These are phyloP conservation scores for Yarrowia hollandica DNA, from an alignment of 805 yeast species.

Conservation along the genomic window DNA sequence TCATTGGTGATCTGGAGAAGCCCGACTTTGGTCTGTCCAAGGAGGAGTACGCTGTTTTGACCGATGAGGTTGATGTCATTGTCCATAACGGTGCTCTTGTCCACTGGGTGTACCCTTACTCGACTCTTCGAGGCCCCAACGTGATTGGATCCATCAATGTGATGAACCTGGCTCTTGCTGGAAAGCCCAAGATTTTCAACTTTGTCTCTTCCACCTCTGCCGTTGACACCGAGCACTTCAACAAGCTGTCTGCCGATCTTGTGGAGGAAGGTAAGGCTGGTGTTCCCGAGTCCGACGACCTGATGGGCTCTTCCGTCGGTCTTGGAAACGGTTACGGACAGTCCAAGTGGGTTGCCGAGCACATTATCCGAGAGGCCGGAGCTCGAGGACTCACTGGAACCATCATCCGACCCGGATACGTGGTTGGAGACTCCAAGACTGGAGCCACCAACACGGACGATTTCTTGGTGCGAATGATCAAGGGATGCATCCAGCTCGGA, in stretches of 20 bases:
- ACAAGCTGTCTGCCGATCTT: slow-evolving; percentile 71
- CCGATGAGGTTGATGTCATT: slow-evolving; percentile 69
- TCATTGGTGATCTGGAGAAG: slow-evolving; percentile 77
- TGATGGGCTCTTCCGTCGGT: slow-evolving; percentile 78
- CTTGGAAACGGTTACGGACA: slow-evolving; percentile 95
- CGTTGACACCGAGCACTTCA: slow-evolving; percentile 79
- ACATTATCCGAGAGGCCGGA: slow-evolving; percentile 85
- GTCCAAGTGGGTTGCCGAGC: slow-evolving; percentile 96
- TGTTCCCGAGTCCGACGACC: slow-evolving; percentile 77
- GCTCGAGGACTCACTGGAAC: slow-evolving; percentile 82
- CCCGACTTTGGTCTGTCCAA: slow-evolving; percentile 68
- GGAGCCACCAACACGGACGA: slow-evolving; percentile 97
- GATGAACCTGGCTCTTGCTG: slow-evolving; percentile 69
- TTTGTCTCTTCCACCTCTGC: slow-evolving; percentile 97
- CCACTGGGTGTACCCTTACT: slow-evolving; percentile 97
- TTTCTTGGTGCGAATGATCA: slow-evolving; percentile 88
- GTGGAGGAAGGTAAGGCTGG: slow-evolving; percentile 67
- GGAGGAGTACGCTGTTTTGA: slow-evolving; percentile 57
- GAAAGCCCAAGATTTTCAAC: slow-evolving; percentile 80
- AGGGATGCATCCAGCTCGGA: slow-evolving; percentile 90
- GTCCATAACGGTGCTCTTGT: slow-evolving; percentile 97
- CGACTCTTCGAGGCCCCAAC: slow-evolving; percentile 86
- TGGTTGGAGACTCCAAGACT: slow-evolving; percentile 77
- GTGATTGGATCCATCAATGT: slow-evolving; percentile 86
- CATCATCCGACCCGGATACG: slow-evolving; percentile 93